Percentiles rank a stretch among this genome's conserved stretches.
Evolutionary conservation across 148 eudicot genomes (phyloP).

Genomic region (Arbutus unedo): DNA sequence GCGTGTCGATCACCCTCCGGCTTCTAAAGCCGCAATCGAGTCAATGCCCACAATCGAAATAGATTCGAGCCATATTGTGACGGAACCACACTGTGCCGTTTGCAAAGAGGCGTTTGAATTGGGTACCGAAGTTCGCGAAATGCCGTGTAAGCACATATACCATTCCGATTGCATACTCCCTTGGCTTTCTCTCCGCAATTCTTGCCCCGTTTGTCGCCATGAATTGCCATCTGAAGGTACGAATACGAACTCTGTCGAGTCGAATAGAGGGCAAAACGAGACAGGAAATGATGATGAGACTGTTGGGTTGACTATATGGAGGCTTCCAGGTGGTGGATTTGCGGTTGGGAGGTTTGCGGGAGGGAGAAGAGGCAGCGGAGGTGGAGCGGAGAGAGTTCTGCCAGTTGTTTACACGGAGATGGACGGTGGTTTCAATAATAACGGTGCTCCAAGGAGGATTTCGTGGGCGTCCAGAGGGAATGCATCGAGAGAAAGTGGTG

Average conservation of each 20-base stretch:
- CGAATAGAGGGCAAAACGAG: constrained; percentile 27
- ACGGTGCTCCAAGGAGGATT: constrained; percentile 75
- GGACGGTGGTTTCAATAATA: constrained; percentile 87
- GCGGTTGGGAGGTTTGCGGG: constrained; percentile 61
- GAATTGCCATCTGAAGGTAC: constrained; percentile 22
- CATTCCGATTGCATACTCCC: constrained; percentile 35
- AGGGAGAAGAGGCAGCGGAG: constrained; percentile 68
- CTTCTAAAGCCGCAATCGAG: constrained; percentile 32
- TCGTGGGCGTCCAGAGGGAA: constrained; percentile 85
- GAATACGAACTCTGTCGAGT: constrained; percentile 12
- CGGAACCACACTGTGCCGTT: constrained; percentile 27
- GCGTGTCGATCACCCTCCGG: constrained; percentile 25
- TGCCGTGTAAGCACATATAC: constrained; percentile 35
- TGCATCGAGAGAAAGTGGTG: constrained; percentile 50
- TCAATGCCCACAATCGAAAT: constrained; percentile 28
- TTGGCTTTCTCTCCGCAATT: constrained; percentile 29
- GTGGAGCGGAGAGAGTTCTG: constrained; percentile 39
- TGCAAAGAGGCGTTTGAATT: constrained; percentile 29
- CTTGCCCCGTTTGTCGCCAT: constrained; percentile 35
- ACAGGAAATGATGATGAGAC: constrained; percentile 56
- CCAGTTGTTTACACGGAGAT: constrained; percentile 93
- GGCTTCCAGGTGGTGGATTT: constrained; percentile 86
- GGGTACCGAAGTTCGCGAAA: constrained; percentile 20
- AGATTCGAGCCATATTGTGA: constrained; percentile 5
- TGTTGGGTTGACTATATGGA: constrained; percentile 93